Base-by-base conservation (phyloP, 2,329 filamentous ascomycete species). In the Sporothrix sp. region DNA sequence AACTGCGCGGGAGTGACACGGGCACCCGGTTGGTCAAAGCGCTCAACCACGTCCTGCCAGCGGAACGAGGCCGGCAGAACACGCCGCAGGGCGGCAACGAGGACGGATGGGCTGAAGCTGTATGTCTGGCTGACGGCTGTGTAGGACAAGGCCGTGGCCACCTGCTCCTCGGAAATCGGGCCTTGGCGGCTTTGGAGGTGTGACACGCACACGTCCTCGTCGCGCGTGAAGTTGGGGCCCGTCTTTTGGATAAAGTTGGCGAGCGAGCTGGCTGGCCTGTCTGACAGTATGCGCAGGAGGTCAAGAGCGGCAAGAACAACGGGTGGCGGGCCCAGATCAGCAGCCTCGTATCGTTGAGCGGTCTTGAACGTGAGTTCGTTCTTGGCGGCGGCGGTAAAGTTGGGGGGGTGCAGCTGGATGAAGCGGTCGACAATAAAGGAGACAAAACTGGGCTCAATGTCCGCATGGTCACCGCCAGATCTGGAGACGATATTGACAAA, bases 361-460 rank as follows among this genome's bases (percentile, higher is more conserved):
- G 83, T 75, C 56, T 82, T 84, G 62, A 79, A 75, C 52, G 76
- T 74, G 13, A 86, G 75, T 61, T 89, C 85, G 56, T 82, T 74
- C 61, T 85, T 81, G 52, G 79, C 82, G 48, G 82, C 76, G 50
- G 88, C 81, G 60, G 85, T 87, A 71, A 94, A 94, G 65, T 84
- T 88, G 23, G 85, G 86, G 27, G 89, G 88, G 47, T 90, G 88
- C 59, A 90, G 83, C 66, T 93, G 83, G 50, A 95, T 82, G 59
- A 94, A 85, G 58, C 87, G 85, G 65, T 95, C 87, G 65, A 96
- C 74, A 52, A 95, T 83, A 53, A 83, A 72, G 44, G 86, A 85
- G 54, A 96, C 75, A 62, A 93, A 88, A 37, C 78, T 69, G 27
- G 83, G 73, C 10, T 72, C 74, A 49, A 90, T 66, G 54, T 86